Evolutionary conservation across 768 basidiomycete genomes (phyloP), one percentile per base, ranked within the genome.

Genomic region (Agaricus sinodeliciosus): DNA sequence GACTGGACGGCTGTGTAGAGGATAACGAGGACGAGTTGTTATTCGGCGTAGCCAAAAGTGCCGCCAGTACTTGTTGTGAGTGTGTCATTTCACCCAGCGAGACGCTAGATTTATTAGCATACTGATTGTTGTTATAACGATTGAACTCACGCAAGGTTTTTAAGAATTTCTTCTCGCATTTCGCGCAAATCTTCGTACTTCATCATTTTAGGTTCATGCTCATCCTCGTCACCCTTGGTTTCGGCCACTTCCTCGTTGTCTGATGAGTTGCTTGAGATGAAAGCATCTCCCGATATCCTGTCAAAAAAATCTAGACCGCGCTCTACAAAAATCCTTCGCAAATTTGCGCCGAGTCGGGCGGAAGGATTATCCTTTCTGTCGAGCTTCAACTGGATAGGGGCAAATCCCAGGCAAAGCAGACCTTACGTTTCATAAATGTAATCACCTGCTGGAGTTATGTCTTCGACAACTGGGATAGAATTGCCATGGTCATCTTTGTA

Each of bases 51-150:
- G 75, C 67, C 12, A 90, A 67, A 12, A 91, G 68, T 25, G 81
- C 72, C 19, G 75, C 70, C 26, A 93, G 68, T 19, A 93, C 71
- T 56, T 90, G 87, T 58, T 77, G 79, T 9, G 88, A 88, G 51
- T 84, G 82, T 6, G 79, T 76, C 79, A 92, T 86, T 66, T 93
- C 90, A 51, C 88, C 88, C 43, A 84, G 68, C 25, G 89, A 87
- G 55, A 83, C 78, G 57, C 88, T 90, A 44, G 37, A 36, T 50
- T 26, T 48, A 57, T 62, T 51, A 58, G 46, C 49, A 46, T 27
- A 39, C 19, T 19, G 43, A 43, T 39, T 22, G 36, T 12, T 50
- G 25, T 13, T 40, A 22, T 19, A 15, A 9, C 31, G 16, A 3
- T 16, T 12, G 9, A 19, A 77, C 90, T 65, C 66, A 91, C 90